phyloP scores from a whole-genome alignment of 169 alveolate species.

The Cytauxzoon felis region DNA sequence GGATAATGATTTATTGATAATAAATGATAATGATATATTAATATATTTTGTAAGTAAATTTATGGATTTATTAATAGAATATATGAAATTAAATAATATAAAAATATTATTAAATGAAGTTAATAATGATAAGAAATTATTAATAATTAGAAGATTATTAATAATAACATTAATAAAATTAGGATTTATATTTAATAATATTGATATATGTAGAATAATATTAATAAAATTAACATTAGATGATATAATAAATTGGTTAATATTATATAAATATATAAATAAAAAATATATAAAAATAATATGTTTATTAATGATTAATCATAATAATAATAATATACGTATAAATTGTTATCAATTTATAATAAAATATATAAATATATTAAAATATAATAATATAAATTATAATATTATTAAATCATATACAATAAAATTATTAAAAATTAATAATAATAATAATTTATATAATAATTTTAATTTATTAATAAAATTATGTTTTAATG shows the following conservation, averaged over 20 bases:
- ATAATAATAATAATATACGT: constrained; percentile 17
- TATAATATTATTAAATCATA: no score
- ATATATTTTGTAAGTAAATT: constrained; percentile 11
- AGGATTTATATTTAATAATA: constrained; percentile 27
- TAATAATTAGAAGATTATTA: constrained; percentile 20
- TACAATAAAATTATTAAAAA: constrained; percentile 21
- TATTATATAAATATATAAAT: constrained; percentile 9
- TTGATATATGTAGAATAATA: constrained; percentile 18
- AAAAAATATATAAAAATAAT: constrained; percentile 28
- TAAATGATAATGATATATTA: constrained; percentile 26
- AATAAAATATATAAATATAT: constrained; percentile 12
- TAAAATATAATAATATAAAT: no score
- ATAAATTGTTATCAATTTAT: constrained; percentile 23
- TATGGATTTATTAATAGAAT: neutral
- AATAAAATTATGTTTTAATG: constrained; percentile 32
- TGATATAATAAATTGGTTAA: constrained; percentile 37
- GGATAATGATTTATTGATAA: constrained; percentile 15
- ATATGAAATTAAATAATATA: neutral
- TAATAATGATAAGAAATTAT: constrained; percentile 14
- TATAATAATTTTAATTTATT: constrained; percentile 20
- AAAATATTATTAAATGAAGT: constrained; percentile 3
- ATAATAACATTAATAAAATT: constrained; percentile 34
- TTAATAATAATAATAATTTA: constrained; percentile 6
- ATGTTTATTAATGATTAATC: constrained; percentile 29
- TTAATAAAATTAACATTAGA: neutral